phyloP scores from a whole-genome alignment of 495 filamentous ascomycete genomes.

The Usnea hakonensis region DNA sequence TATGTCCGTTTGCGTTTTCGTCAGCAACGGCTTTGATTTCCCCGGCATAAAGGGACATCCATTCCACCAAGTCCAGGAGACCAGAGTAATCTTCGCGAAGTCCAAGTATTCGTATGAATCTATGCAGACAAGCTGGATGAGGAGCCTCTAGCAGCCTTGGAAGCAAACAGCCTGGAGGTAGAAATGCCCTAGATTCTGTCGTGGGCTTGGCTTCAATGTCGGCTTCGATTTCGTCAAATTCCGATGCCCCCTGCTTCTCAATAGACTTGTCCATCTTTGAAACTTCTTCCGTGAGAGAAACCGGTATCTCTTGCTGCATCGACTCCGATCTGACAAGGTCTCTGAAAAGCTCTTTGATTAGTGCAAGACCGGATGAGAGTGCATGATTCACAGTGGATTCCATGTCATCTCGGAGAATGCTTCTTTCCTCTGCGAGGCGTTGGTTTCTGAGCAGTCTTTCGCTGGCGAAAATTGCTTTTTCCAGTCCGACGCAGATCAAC shows the following conservation, averaged over 20 bases:
- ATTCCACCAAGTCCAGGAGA: constrained; percentile 42
- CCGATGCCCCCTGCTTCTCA: not conserved
- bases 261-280: constrained; percentile 1
- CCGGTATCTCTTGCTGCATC: constrained; percentile 12
- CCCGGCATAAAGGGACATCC: constrained; percentile 42
- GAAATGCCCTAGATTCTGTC: not conserved
- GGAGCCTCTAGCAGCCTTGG: constrained; percentile 38
- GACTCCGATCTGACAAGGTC: constrained; percentile 7
- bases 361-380: constrained; percentile 7
- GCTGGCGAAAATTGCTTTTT: constrained; percentile 31
- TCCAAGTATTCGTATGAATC: constrained; percentile 47
- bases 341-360: constrained; percentile 18
- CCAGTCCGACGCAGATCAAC: constrained; percentile 39
- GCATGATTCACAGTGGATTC: not conserved
- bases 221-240: not conserved
- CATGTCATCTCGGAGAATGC: not conserved
- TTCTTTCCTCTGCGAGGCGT: not conserved
- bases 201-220: not conserved
- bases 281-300: constrained; percentile 8
- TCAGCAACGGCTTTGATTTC: constrained; percentile 35
- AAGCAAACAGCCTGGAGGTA: constrained; percentile 18
- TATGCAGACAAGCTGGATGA: constrained; percentile 41
- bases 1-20: constrained; percentile 36
- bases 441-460: constrained; percentile 2
- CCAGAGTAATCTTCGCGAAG: constrained; percentile 42